phyloP scores from a whole-genome alignment of 23 red algal species.

The Gracilariopsis chorda region DNA sequence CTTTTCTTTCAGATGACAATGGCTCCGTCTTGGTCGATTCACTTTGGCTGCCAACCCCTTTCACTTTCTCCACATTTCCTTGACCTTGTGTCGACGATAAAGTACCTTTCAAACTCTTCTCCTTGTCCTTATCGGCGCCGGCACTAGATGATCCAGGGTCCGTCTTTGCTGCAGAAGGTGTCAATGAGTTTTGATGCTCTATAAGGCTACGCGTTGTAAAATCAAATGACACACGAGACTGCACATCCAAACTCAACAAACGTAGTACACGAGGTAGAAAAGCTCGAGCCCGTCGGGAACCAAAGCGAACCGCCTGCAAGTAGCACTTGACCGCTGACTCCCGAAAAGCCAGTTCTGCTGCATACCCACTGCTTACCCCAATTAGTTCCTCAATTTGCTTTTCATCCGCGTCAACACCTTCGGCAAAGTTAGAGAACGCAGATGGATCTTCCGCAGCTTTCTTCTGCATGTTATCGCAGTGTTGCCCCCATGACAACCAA shows the following conservation, averaged over 20 bases:
- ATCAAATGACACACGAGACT: neutral
- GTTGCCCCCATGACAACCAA: slow-evolving; percentile 90
- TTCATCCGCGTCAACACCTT: neutral
- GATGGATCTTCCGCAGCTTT: neutral
- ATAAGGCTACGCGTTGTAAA: neutral
- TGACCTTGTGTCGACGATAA: neutral
- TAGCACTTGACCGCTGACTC: slow-evolving; percentile 87
- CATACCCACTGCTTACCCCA: neutral
- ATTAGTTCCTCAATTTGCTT: slow-evolving; percentile 10
- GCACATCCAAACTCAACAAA: slow-evolving; percentile 55
- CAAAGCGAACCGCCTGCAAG: slow-evolving; percentile 84
- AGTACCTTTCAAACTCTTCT: neutral
- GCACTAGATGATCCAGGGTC: neutral
- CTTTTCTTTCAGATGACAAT: slow-evolving; percentile 1
- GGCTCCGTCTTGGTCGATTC: neutral
- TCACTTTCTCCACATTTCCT: neutral
- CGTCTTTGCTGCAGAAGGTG: neutral
- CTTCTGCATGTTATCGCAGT: slow-evolving; percentile 69
- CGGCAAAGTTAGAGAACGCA: neutral
- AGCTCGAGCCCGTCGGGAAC: slow-evolving; percentile 73
- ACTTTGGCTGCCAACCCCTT: neutral
- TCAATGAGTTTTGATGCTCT: neutral
- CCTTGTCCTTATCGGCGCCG: neutral
- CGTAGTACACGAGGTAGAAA: slow-evolving; percentile 68
- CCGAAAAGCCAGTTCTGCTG: slow-evolving; percentile 49